Percentiles rank a stretch among this genome's conserved stretches.
Evolutionary conservation across 225 moss, liverwort and hornwort species (phyloP).

Genomic region (Climacium dendroides): DNA sequence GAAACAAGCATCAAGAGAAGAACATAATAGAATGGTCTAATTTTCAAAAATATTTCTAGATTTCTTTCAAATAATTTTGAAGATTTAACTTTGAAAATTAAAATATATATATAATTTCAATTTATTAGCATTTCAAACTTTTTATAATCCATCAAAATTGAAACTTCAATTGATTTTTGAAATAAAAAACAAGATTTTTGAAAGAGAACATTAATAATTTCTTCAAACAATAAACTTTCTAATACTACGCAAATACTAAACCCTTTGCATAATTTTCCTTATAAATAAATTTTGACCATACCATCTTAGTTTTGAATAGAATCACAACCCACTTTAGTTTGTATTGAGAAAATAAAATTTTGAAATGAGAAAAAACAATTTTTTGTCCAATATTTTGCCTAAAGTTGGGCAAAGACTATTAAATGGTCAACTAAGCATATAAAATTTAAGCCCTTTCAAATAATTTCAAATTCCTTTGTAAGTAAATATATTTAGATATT

Average conservation of each 20-base stretch:
- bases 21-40: accelerated
- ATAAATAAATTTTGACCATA: background rate
- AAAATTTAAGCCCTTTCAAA: accelerated
- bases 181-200: background rate
- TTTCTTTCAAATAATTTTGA: background rate
- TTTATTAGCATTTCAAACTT: background rate
- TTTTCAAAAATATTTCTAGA: background rate
- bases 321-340: background rate
- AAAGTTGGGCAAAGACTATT: background rate
- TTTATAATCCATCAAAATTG: background rate
- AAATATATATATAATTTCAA: background rate
- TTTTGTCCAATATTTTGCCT: accelerated
- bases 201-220: background rate
- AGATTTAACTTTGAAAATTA: background rate
- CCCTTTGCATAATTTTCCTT: accelerated
- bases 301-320: background rate
- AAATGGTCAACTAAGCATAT: accelerated
- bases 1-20: background rate
- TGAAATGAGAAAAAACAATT: background rate
- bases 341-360: background rate
- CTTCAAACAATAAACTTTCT: background rate
- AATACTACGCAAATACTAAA: background rate
- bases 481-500: background rate
- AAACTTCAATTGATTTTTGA: background rate
- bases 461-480: background rate